Base-by-base conservation (phyloP, 768 basidiomycete species). In the Termitomyces sp. region DNA sequence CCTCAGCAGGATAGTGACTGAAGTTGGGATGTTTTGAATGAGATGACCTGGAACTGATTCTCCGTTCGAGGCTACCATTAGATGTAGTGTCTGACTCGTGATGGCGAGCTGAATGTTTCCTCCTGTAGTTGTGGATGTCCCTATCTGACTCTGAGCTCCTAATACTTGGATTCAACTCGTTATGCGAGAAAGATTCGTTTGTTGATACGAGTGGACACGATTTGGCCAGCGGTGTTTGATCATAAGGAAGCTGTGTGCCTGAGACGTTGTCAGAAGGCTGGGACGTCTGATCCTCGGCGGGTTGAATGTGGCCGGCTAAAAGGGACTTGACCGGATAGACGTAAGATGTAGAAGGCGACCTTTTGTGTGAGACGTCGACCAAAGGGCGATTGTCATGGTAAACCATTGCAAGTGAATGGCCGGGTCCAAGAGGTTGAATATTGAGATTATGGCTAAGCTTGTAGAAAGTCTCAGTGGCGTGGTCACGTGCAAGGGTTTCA, bases 321-420 rank as follows among this genome's bases (percentile, higher is more conserved):
- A 79, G 67, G 42, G 77, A 77, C 54, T 69, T 75, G 26, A 76
- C 69, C 0, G 77, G 77, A 61, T 77, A 77, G 40, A 77, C 66
- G 53, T 69, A 76, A 14, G 74, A 70, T 12, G 52, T 33, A 24
- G 60, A 50, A 55, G 58, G 42, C 7, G 32, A 38, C 43, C 48
- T 61, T 3, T n/a, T 22, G 6, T 26, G 24, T 2, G 38, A 43
- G 12, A 35, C 22, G 28, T 49, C 35, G 1, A 18, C 18, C 10
- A 6, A 44, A 24, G 49, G 36, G 28, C 14, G 26, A 40, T 16
- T 6, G n/a, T 22, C 35, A 40, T 16, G 6, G 16, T 28, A 22
- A 18, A 12, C 35, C 54, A 53, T 58, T 38, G 28, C 35, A 26
- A 43, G 4, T 18, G 42, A 28, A 35, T 20, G 35, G n/a, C 28